phyloP scores from a whole-genome alignment of 2,329 filamentous ascomycete species.

The Fusarium brevicatenulatum region DNA sequence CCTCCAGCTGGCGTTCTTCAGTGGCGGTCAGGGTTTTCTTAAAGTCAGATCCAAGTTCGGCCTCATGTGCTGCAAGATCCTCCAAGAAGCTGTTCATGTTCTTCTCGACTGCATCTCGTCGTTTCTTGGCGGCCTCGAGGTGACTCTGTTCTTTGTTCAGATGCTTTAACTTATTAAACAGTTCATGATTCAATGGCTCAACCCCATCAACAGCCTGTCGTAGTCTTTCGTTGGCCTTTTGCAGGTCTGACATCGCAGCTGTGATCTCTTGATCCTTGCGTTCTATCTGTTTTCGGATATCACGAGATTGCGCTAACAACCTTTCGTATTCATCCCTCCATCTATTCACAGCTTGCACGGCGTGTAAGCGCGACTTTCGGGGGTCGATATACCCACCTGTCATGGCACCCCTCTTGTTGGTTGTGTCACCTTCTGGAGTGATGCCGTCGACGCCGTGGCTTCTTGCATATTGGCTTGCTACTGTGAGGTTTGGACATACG shows the following conservation, averaged over 20 bases:
- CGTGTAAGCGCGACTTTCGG: constrained; percentile 85
- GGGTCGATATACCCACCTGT: constrained; percentile 95
- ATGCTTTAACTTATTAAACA: constrained; percentile 78
- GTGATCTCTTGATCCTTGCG: constrained; percentile 90
- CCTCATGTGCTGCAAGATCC: constrained; percentile 79
- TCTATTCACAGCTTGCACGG: constrained; percentile 77
- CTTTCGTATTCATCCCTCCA: constrained; percentile 80
- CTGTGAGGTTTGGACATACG: constrained; percentile 87
- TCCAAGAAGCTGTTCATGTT: constrained; percentile 81
- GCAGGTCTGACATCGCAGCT: constrained; percentile 81
- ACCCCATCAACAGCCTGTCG: constrained; percentile 84
- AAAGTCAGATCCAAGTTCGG: constrained; percentile 86
- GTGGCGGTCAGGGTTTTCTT: constrained; percentile 85
- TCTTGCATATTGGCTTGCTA: constrained; percentile 90
- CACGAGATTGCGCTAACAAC: constrained; percentile 69
- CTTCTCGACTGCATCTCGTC: constrained; percentile 75
- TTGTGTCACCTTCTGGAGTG: constrained; percentile 92
- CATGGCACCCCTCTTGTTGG: constrained; percentile 93
- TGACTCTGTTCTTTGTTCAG: constrained; percentile 78
- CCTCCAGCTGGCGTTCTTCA: constrained; percentile 85
- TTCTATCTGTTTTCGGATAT: constrained; percentile 77
- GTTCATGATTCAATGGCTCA: constrained; percentile 79
- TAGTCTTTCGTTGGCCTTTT: constrained; percentile 83
- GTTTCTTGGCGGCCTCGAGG: constrained; percentile 73
- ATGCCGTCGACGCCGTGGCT: constrained; percentile 93